Evolutionary conservation across 371 early-diverging fungal genomes (phyloP), one percentile per base, ranked within the genome.

Genomic region (Syncephalastrum sp.): DNA sequence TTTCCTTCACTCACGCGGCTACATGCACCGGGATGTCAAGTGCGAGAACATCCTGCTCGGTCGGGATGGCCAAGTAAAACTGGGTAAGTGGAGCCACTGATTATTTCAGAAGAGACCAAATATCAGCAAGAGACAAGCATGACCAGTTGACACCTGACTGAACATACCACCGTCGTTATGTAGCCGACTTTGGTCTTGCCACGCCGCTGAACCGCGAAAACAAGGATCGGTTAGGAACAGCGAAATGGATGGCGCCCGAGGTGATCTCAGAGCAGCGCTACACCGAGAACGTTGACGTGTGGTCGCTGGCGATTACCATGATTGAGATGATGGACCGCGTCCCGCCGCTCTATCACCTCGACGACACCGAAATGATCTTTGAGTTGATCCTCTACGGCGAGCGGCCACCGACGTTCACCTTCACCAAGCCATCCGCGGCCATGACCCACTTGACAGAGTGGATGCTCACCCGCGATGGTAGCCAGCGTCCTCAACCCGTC

Each of bases 231-330:
- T 44, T 76, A 38, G 80, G 80, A 14, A 79, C 80, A 38, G 72
- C 74, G 50, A 75, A 75, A 69, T 79, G 80, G 80, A 79, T 79
- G 80, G 77, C 80, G 15, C 80, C 80, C 19, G 80, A 79, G 59
- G 77, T 79, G 0, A 68, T 79, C 10, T 57, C 65, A 12, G 75
- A 72, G 53, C 57, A 58, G 19, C 57, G 64, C n/a, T 79, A 79
- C 49, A 70, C 60, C 43, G 77, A 74, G 55, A 74, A 74, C 46
- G 77, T 76, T 5, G 80, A 79, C 68, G 50, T 76, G 25, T 79
- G 80, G 80, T 76, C 77, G 12, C 61, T 76, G 43, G 80, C 68
- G 13, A 76, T 79, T 48, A 76, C 80, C 1, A 69, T 75, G 47
- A 76, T 79, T 58, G 80, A 79, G 55, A 79, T 79, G 77, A 79